Percentiles rank a stretch among this genome's conserved stretches.
phyloP scores from a whole-genome alignment of 345 rosid species.

The Excoecaria cochinchinensis region DNA sequence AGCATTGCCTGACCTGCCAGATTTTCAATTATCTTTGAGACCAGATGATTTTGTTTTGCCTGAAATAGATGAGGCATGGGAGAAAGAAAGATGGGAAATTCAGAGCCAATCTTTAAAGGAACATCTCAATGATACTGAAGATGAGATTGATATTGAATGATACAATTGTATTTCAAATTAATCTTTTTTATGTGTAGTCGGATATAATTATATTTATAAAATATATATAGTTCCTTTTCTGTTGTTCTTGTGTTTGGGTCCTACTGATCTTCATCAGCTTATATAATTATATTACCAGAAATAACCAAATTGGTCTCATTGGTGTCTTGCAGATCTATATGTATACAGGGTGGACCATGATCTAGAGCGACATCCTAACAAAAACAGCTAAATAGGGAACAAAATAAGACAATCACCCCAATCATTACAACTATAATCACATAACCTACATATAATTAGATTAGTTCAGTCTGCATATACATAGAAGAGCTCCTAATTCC shows the following conservation, averaged over 20 bases:
- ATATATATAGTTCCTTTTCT: background rate
- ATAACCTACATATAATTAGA: no score
- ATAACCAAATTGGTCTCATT: background rate
- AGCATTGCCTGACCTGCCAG: conserved; percentile 78
- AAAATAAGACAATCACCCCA: no score
- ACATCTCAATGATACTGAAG: conserved; percentile 67
- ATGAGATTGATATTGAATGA: conserved; percentile 40
- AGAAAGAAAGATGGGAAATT: conserved; percentile 48
- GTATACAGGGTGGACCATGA: background rate
- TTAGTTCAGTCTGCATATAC: background rate
- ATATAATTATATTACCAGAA: background rate
- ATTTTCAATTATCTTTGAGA: conserved; percentile 75
- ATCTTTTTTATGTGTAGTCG: background rate
- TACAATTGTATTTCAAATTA: background rate
- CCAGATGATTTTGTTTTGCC: conserved; percentile 76
- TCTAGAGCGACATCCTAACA: no score
- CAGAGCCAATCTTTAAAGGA: conserved; percentile 55
- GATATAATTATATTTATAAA: background rate
- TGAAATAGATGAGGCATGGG: conserved; percentile 56
- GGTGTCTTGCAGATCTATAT: background rate
- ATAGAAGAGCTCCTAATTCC: background rate
- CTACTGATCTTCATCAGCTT: background rate
- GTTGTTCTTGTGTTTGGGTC: background rate
- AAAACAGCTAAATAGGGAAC: no score
- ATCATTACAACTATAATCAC: no score